These are phyloP conservation scores for Nidularia sp. DNA, from an alignment of 768 basidiomycete genomes.

Conservation along the genomic window DNA sequence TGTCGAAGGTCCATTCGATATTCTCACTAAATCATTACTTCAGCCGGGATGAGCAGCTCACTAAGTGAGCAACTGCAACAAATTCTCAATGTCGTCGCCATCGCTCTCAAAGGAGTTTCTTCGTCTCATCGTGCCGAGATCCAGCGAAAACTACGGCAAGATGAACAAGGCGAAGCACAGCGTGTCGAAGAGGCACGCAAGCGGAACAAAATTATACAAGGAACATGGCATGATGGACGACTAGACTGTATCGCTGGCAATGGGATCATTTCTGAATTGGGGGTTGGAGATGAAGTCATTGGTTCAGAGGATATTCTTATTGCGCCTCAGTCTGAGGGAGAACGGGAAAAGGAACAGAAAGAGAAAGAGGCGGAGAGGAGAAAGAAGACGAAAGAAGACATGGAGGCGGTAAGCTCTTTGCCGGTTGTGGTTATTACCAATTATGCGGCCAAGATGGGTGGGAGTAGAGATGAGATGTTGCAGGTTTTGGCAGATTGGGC, in stretches of 20 bases:
- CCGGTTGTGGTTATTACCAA: slow-evolving; percentile 88
- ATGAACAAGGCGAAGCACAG: slow-evolving; percentile 29
- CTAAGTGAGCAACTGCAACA: slow-evolving; percentile 80
- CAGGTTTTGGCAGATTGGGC: slow-evolving; percentile 81
- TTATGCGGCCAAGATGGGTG: slow-evolving; percentile 57
- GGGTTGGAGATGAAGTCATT: slow-evolving; percentile 71
- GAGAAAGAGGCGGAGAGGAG: slow-evolving; percentile 17
- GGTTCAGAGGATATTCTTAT: slow-evolving; percentile 14
- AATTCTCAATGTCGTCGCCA: slow-evolving; percentile 75
- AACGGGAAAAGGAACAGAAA: slow-evolving; percentile 9
- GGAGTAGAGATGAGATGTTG: slow-evolving; percentile 64
- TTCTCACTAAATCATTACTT: background rate
- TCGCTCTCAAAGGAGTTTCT: slow-evolving; percentile 64
- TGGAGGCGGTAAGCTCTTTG: slow-evolving; percentile 53
- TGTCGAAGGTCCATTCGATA: background rate
- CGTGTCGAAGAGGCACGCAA: slow-evolving; percentile 32
- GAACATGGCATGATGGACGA: slow-evolving; percentile 83
- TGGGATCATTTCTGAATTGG: slow-evolving; percentile 83
- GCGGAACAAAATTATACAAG: slow-evolving; percentile 48
- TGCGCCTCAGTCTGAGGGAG: slow-evolving; percentile 1
- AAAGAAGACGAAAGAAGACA: slow-evolving; percentile 34
- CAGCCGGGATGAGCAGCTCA: slow-evolving; percentile 81
- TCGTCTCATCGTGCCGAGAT: slow-evolving; percentile 42
- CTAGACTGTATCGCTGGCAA: slow-evolving; percentile 83
- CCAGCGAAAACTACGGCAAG: slow-evolving; percentile 30